Evolutionary conservation across 352 stramenopile genomes (phyloP), one percentile per base, ranked within the genome.

Genomic region (Pythium oligandrum): DNA sequence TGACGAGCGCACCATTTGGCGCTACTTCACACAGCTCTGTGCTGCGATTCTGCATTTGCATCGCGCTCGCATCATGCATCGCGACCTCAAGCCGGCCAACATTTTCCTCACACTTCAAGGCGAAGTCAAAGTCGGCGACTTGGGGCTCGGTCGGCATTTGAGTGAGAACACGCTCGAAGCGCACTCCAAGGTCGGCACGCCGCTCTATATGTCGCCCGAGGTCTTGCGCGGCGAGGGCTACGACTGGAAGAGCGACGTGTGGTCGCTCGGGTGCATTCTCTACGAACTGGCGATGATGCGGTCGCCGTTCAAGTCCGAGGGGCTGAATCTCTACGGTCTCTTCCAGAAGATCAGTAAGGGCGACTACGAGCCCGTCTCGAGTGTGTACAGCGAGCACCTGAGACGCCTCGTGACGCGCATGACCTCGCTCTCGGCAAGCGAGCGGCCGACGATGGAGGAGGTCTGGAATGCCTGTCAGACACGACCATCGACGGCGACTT

Each of bases 191-290:
- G 92, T 98, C 11, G 93, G 93, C 2, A 98, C 92, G 30, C 93
- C 93, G 39, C 69, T 98, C 26, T 98, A 98, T 62, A 98, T 98
- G 88, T 96, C 89, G 6, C 93, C 94, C 0, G 94, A 98, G 52
- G 89, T 98, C 37, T 75, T 98, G 17, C 79, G 87, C 2, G 93
- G 94, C 11, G 82, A 96, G 49, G 86, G 88, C 30, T 98, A 98
- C 64, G 90, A 97, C 59, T 97, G 86, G 86, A 98, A 97, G 63
- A 96, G 82, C 53, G 95, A 98, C 63, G 86, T 98, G 3, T 98
- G 95, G 95, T 93, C 73, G 35, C 75, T 98, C 38, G 95, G 95
- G 3, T 98, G 95, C 58, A 90, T 98, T 47, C 73, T 98, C 33
- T 98, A 98, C 65, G 95, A 98, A 64, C 73, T 98, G 3, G 89